Base-by-base conservation (phyloP, 2,329 filamentous ascomycete genomes). In the Tolypocladium ophioglossoides region DNA sequence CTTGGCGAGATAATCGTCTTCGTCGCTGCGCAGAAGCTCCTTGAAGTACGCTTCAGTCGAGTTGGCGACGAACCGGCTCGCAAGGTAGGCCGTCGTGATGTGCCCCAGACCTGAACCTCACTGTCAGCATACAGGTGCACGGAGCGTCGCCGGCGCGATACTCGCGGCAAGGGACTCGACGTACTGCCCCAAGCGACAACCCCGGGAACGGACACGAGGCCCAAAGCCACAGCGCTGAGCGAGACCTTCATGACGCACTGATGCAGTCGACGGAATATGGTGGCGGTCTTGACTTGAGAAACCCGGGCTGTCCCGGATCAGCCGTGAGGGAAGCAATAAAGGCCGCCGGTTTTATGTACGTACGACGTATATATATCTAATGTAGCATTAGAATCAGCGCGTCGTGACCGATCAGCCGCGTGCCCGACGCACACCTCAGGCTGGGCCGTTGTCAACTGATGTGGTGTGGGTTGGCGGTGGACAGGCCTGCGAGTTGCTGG, bases 81-180 rank as follows among this genome's bases (percentile, higher is more conserved):
- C 83, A 24, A 87, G 64, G 63, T 83, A 85, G 44, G 82, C 84
- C 9, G 84, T 78, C 4, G 83, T 82, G 62, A 84, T 81, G 66
- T 87, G 84, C 2, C 84, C 84, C 54, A 86, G 74, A 57, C 78
- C 79, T 82, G 55, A 20, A 41, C 35, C 10, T 44, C 35, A 22
- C 51, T n/a, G 54, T 60, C 51, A 63, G 59, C 20, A 38, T 24
- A n/a, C 27, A 38, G 46, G 52, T 35, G 24, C 27, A 41, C 30
- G 27, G 35, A 60, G 30, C 16, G 4, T 12, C 16, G 16, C 27
- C 14, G 30, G 24, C 22, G 12, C 16, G 40, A 41, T 3, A 4
- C 22, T 27, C 11, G 40, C 40, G 22, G 16, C 24, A 18, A n/a
- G 7, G 24, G 14, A 24, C 24, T 47, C 66, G 51, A 66, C 71